phyloP scores from a whole-genome alignment of 1,139 yeast genomes.

The Debaryomyces sp. region DNA sequence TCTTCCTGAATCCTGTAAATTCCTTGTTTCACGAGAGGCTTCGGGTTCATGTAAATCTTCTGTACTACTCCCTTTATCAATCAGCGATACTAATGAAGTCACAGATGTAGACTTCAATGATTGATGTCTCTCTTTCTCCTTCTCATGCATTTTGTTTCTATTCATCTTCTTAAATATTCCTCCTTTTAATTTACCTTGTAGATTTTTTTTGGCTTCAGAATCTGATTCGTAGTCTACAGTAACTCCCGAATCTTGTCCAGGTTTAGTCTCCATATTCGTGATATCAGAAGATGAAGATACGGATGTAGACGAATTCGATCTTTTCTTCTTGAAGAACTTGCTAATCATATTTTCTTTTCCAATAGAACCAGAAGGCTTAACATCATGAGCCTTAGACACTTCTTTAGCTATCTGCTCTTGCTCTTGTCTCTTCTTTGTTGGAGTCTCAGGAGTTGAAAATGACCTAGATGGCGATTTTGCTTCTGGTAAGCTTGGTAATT shows the following conservation, averaged over 20 bases:
- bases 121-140: constrained; percentile 16
- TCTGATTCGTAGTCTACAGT: constrained; percentile 37
- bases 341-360: constrained; percentile 47
- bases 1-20: neutral
- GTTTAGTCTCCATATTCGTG: constrained; percentile 3
- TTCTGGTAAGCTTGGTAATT: constrained; percentile 25
- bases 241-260: constrained; percentile 22
- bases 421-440: constrained; percentile 5
- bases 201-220: constrained; percentile 20
- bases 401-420: neutral
- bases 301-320: constrained; percentile 20
- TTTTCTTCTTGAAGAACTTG: constrained; percentile 48
- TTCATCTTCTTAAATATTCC: constrained; percentile 28
- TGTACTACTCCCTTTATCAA: constrained; percentile 8
- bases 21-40: constrained; percentile 3
- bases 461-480: constrained; percentile 28
- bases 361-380: constrained; percentile 10
- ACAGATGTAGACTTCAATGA: constrained; percentile 15
- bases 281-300: constrained; percentile 3
- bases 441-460: constrained; percentile 38
- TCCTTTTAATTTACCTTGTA: constrained; percentile 16
- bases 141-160: constrained; percentile 8
- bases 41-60: constrained; percentile 9
- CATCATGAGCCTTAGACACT: constrained; percentile 2
- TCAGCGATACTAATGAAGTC: constrained; percentile 13